phyloP scores from a whole-genome alignment of 768 basidiomycete species.

The Serendipita sp. region DNA sequence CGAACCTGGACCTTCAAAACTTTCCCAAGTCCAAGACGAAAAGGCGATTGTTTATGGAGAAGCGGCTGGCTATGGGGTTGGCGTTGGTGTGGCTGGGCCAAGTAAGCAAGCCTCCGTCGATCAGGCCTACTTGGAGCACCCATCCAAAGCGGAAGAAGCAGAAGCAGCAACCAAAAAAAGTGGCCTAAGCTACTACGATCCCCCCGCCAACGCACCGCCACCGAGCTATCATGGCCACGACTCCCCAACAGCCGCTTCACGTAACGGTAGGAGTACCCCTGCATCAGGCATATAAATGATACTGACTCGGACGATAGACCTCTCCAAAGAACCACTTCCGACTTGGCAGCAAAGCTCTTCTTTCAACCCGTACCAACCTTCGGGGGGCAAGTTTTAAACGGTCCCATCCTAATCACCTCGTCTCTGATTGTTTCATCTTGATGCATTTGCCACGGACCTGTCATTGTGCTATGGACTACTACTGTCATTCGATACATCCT shows the following conservation, averaged over 20 bases:
- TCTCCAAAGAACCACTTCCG: too few species aligned
- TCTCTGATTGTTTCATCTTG: background rate
- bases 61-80: background rate
- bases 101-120: slow-evolving; percentile 4
- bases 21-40: background rate
- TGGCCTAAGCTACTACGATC: background rate
- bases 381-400: background rate
- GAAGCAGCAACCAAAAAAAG: background rate
- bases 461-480: background rate
- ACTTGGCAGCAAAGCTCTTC: background rate
- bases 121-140: slow-evolving; percentile 5
- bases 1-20: background rate
- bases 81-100: background rate
- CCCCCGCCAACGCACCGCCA: background rate
- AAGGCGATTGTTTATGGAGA: too few species aligned
- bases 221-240: slow-evolving; percentile 1
- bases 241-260: background rate
- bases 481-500: background rate
- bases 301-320: too few species aligned
- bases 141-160: background rate
- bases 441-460: background rate
- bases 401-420: background rate
- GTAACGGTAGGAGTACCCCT: too few species aligned
- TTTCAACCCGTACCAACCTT: slow-evolving; percentile 3
- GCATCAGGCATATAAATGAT: too few species aligned